Evolutionary conservation across 495 filamentous ascomycete genomes (phyloP).

Genomic region (Halenospora varia): DNA sequence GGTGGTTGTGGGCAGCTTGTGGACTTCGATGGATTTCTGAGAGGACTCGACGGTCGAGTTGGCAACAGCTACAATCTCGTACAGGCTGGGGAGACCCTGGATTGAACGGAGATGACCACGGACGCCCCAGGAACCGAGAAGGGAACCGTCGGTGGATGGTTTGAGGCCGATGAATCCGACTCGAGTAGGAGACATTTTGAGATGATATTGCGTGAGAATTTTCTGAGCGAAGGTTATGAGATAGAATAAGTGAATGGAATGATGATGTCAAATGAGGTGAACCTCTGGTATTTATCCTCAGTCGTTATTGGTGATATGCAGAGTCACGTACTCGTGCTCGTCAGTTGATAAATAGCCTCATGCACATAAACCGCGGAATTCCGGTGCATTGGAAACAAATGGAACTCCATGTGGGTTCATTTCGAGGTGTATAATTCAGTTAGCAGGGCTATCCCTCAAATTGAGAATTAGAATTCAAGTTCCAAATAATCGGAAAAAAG

Average conservation of each 20-base stretch:
- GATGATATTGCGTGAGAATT: not conserved
- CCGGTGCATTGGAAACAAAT: not conserved
- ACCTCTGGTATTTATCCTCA: not conserved
- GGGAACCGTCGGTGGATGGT: constrained; percentile 2
- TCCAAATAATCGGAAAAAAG: not conserved
- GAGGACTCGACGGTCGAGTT: constrained; percentile 42
- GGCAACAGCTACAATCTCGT: constrained; percentile 44
- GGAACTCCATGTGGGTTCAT: not conserved
- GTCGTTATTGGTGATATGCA: not conserved
- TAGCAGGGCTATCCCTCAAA: constrained; percentile 1
- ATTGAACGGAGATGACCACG: constrained; percentile 41
- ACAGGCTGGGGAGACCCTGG: constrained; percentile 27
- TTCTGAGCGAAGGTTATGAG: not conserved
- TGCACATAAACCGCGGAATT: not conserved
- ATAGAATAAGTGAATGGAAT: not conserved
- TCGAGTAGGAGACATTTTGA: constrained; percentile 34
- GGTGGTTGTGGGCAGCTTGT: constrained; percentile 32
- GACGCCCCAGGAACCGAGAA: constrained; percentile 36
- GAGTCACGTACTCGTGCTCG: not conserved
- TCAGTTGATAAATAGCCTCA: not conserved
- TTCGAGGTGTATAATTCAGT: constrained; percentile 1
- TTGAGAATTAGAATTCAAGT: not conserved
- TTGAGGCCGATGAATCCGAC: constrained; percentile 44
- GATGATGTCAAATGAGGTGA: constrained; percentile 1
- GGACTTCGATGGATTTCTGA: constrained; percentile 34